These are phyloP conservation scores for Dianthus caryophyllus DNA, from an alignment of 148 eudicot species.

Conservation along the genomic window DNA sequence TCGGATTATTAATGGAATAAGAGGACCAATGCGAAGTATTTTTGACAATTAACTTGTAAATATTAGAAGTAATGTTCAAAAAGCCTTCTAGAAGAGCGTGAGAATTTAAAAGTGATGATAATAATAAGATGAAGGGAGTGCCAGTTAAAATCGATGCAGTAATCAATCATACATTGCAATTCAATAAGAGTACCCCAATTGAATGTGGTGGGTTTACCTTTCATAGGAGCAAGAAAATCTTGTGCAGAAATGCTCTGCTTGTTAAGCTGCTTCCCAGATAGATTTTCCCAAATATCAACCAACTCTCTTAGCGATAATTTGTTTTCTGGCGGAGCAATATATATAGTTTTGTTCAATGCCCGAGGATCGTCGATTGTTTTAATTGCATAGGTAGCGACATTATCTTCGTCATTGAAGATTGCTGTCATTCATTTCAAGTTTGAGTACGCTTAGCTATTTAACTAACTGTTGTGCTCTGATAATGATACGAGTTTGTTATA, in stretches of 20 bases:
- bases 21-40: too few relatives aligned
- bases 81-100: too few relatives aligned
- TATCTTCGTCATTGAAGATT: conserved; percentile 44
- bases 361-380: conserved; percentile 58
- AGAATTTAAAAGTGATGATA: too few relatives aligned
- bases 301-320: conserved; percentile 40
- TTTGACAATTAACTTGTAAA: too few relatives aligned
- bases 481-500: too few relatives aligned
- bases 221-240: conserved; percentile 38
- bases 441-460: background rate
- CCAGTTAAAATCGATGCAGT: too few relatives aligned
- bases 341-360: conserved; percentile 47
- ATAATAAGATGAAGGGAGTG: too few relatives aligned
- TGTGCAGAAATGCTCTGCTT: conserved; percentile 32
- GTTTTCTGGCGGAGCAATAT: conserved; percentile 51
- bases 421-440: conserved; percentile 21
- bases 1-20: too few relatives aligned
- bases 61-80: too few relatives aligned
- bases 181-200: background rate
- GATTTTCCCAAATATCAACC: conserved; percentile 51
- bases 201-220: conserved; percentile 42
- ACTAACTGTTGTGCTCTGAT: too few relatives aligned
- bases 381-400: conserved; percentile 43
- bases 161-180: too few relatives aligned
- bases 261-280: conserved; percentile 32